A percentile compares a stretch with the other conserved stretches of the same genome.
Conservation (phyloP, 192 early-diverging fungal species). For the Linnemannia zychae region DNA sequence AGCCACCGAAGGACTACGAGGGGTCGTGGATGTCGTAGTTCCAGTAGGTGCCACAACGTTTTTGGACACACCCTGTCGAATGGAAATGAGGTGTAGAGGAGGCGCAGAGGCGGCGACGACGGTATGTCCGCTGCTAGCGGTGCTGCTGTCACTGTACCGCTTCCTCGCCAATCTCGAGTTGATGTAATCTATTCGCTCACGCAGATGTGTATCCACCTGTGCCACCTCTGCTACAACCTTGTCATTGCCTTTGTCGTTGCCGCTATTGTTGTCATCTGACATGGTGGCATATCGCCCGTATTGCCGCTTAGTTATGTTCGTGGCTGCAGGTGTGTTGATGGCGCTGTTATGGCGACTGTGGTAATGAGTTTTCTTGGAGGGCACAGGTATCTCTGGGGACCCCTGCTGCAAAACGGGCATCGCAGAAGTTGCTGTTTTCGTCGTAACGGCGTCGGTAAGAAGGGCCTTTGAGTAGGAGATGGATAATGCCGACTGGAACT, state of each 20-base stretch:
- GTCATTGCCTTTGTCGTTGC: background rate
- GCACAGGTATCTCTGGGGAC: background rate
- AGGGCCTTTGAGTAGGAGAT: background rate
- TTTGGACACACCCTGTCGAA: background rate
- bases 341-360: background rate
- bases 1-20: background rate
- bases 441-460: background rate
- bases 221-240: too few species aligned
- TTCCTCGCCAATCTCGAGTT: background rate
- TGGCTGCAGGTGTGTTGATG: background rate
- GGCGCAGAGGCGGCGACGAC: background rate
- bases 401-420: background rate
- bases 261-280: background rate
- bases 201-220: too few species aligned
- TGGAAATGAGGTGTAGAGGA: background rate
- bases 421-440: background rate
- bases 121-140: conserved; percentile 17
- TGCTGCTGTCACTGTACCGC: conserved; percentile 17
- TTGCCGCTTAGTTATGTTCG: background rate
- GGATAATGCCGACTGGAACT: background rate
- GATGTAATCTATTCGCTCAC: background rate
- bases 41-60: background rate
- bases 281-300: background rate
- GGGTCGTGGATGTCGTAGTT: background rate
- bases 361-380: background rate